Percentiles rank a stretch among this genome's conserved stretches.
Conservation (phyloP, 116 monocot species). For the Zostera marina region DNA sequence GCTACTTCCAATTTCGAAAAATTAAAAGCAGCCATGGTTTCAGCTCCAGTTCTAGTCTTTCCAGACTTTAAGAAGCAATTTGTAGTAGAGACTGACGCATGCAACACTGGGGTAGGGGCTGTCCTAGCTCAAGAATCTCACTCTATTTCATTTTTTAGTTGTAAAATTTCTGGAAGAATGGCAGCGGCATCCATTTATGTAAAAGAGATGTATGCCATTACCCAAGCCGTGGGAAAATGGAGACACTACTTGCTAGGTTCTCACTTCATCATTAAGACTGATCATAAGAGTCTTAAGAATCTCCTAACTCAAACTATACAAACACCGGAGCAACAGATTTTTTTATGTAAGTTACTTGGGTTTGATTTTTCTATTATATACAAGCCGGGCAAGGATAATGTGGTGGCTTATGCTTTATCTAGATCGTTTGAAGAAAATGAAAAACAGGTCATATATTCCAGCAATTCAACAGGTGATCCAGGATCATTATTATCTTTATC, state of each 20-base stretch:
- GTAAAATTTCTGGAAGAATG: neutral
- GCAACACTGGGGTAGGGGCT: neutral
- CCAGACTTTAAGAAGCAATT: neutral
- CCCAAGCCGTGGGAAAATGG: neutral
- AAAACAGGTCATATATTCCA: no score
- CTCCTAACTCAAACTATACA: neutral
- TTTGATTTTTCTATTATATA: neutral
- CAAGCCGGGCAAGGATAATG: neutral
- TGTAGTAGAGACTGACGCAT: neutral
- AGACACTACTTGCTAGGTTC: neutral
- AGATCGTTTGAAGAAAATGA: no score
- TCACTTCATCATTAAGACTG: neutral
- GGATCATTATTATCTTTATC: no score
- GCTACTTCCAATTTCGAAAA: no score
- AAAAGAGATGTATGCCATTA: neutral
- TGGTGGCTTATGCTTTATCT: neutral
- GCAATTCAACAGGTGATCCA: no score
- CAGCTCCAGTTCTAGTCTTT: neutral
- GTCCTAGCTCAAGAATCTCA: neutral
- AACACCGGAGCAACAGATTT: neutral
- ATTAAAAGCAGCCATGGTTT: neutral
- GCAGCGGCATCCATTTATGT: neutral
- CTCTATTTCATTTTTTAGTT: neutral
- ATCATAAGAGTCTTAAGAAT: neutral
- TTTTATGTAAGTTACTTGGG: neutral